Percentiles rank a stretch among this genome's conserved stretches.
phyloP scores from a whole-genome alignment of 1,284 basidiomycete genomes.

The Inonotus hispidus region DNA sequence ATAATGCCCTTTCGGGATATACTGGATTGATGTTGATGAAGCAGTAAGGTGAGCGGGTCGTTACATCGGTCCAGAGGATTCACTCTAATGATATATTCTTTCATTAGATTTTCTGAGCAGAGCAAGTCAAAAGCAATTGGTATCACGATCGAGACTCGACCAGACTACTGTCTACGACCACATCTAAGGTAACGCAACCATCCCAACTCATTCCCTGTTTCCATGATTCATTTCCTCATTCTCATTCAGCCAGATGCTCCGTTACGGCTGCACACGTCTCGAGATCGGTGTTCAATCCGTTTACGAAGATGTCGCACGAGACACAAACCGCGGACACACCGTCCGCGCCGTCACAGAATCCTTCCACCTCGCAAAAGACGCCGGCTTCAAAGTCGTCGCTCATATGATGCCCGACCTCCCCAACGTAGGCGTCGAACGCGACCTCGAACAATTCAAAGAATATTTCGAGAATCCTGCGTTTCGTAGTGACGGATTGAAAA shows the following conservation, averaged over 20 bases:
- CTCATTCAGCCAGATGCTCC: slow-evolving; percentile 86
- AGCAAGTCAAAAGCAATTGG: slow-evolving; percentile 98
- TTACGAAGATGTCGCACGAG: slow-evolving; percentile 97
- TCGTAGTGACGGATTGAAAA: slow-evolving; percentile 95
- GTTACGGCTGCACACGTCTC: slow-evolving; percentile 96
- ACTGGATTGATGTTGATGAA: slow-evolving; percentile 92
- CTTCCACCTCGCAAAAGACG: slow-evolving; percentile 98
- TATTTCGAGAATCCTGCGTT: slow-evolving; percentile 99
- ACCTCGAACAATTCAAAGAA: slow-evolving; percentile 98
- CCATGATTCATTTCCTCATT: neutral
- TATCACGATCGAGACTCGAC: slow-evolving; percentile 98
- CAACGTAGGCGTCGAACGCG: slow-evolving; percentile 95
- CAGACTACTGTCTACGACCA: slow-evolving; percentile 96
- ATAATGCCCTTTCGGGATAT: slow-evolving; percentile 95
- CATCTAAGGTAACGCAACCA: slow-evolving; percentile 67
- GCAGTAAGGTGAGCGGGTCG: slow-evolving; percentile 67
- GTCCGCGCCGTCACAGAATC: slow-evolving; percentile 97
- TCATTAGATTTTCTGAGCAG: slow-evolving; percentile 81
- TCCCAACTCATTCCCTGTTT: neutral
- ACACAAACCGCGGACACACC: slow-evolving; percentile 97
- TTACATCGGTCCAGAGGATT: neutral
- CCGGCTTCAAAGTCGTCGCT: slow-evolving; percentile 98
- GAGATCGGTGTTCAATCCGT: slow-evolving; percentile 99
- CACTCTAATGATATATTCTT: slow-evolving; percentile 3
- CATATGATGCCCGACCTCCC: slow-evolving; percentile 99